A percentile compares a stretch with the other conserved stretches of the same genome.
Conservation (phyloP, 1,139 yeast genomes). For the Scheffersomyces insectosa region DNA sequence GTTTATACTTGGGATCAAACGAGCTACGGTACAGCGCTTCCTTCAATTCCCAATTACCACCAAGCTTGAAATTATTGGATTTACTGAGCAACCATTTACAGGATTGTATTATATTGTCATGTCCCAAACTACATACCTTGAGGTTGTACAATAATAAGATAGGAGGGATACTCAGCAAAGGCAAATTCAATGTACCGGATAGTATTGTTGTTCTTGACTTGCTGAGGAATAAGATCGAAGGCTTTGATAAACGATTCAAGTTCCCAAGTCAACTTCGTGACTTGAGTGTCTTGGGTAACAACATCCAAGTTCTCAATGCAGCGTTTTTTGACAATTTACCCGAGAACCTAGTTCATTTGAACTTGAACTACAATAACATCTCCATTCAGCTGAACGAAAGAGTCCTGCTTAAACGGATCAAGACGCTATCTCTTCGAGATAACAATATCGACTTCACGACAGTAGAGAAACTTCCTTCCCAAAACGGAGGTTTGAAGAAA, state of each 20-base stretch:
- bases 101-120: not conserved
- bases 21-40: not conserved
- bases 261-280: not conserved
- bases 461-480: not conserved
- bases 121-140: slow-evolving; percentile 1
- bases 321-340: slow-evolving; percentile 1
- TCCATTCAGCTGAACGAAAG: slow-evolving; percentile 1
- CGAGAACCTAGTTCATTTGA: not conserved
- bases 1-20: not conserved
- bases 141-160: not conserved
- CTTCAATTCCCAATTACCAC: not conserved
- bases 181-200: slow-evolving; percentile 1
- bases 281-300: not conserved
- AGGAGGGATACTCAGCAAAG: not conserved
- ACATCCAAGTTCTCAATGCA: not conserved
- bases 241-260: not conserved
- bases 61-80: not conserved
- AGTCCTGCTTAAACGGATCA: not conserved
- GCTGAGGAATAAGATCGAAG: not conserved
- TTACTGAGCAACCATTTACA: slow-evolving; percentile 1
- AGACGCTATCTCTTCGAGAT: not conserved
- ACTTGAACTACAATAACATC: not conserved
- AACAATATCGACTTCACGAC: not conserved
- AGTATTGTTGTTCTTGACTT: not conserved
- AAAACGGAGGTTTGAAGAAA: not conserved